Base-by-base conservation (phyloP, 345 rosid species). In the Eucalyptus curtisii region DNA sequence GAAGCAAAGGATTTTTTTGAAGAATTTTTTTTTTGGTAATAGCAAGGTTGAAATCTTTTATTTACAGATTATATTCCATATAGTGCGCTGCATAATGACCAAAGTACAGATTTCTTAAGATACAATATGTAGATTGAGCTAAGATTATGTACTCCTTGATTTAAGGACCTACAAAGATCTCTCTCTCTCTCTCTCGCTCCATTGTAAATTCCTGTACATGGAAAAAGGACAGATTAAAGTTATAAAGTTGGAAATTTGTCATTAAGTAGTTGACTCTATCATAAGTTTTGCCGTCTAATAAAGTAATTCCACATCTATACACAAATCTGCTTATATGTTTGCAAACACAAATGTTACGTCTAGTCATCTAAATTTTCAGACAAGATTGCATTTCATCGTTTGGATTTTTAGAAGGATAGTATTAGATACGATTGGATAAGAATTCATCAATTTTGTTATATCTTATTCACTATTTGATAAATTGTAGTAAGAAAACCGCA, bases 381-480 rank as follows among this genome's bases (percentile, higher is more conserved):
- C 8, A 16, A 50, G 0, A 50, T 16, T 16, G 53, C 1, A 3
- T 16, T 50, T 50, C 53, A 4, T 14, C 3, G 0, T 49, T 49
- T 49, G 17, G 17, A 49, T 16, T 50, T 50, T 50, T 16, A 50
- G 3, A 50, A 16, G 53, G 53, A 49, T 49, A 15, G 8, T 49
- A 49, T 49, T 49, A 49, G 20, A 50, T 50, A 50, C 4, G 8
- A 50, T 50, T 6, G 53, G 20, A 50, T 50, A 50, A 50, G 20
- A 50, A 50, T 16, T 7, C 20, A 50, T 3, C 53, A 50, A 50
- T 50, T 50, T 50, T 50, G 3, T 50, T 50, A 50, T 50, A 50
- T 50, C 53, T 50, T 50, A 50, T 50, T 50, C 20, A 50, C 20
- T 0, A 0, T 50, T 50, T 16, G 20, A 50, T 50, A 50, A 50